Evolutionary conservation across 2,329 filamentous ascomycete genomes (phyloP).

Genomic region (Alternaria postmessia): DNA sequence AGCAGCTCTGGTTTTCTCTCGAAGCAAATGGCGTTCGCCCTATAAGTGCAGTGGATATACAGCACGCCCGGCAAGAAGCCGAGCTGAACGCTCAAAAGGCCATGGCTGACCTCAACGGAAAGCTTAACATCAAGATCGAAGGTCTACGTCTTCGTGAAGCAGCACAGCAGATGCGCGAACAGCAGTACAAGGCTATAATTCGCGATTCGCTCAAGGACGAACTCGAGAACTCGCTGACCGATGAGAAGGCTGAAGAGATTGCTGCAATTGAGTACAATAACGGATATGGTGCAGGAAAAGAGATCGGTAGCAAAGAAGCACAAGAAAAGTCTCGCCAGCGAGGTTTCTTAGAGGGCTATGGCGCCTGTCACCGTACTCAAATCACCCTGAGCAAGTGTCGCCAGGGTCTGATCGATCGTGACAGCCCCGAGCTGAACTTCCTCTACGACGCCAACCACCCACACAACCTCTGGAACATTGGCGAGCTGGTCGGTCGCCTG

Average conservation of each 20-base stretch:
- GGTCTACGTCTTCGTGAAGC: constrained; percentile 21
- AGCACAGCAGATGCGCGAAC: constrained; percentile 27
- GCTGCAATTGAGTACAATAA: constrained; percentile 20
- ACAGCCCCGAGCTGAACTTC: constrained; percentile 29
- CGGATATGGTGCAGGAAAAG: constrained; percentile 15
- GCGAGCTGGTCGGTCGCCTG: constrained; percentile 14
- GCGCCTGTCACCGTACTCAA: constrained; percentile 20
- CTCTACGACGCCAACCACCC: constrained; percentile 28
- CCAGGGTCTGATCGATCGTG: constrained; percentile 21
- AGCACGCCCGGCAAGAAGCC: constrained; percentile 12
- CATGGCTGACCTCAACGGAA: constrained; percentile 8
- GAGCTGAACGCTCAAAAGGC: constrained; percentile 11
- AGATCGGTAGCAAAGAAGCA: constrained; percentile 1
- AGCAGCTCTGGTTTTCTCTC: constrained; percentile 21
- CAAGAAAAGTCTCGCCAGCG: not conserved
- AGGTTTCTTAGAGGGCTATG: constrained; percentile 32
- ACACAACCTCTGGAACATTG: constrained; percentile 24
- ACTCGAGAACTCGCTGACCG: not conserved
- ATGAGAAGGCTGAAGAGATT: constrained; percentile 3
- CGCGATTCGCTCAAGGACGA: constrained; percentile 16
- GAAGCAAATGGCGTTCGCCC: constrained; percentile 15
- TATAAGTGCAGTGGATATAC: constrained; percentile 19
- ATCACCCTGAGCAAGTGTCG: constrained; percentile 19
- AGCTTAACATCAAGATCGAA: constrained; percentile 15
- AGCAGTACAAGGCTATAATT: constrained; percentile 25